Evolutionary conservation across 1,284 basidiomycete species (phyloP).

Genomic region (Naganishia sp.): DNA sequence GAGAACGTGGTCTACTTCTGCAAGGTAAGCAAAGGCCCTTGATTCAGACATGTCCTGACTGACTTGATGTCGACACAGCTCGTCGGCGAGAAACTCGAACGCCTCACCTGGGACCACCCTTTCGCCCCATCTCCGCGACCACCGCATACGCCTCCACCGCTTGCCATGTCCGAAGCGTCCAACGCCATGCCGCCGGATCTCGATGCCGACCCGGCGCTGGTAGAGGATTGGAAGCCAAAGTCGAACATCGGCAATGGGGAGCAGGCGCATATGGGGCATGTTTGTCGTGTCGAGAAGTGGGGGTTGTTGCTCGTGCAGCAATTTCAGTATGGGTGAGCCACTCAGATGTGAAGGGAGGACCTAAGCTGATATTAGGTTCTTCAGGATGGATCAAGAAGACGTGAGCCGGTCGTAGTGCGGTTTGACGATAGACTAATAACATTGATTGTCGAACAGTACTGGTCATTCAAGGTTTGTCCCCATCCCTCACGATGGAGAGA

Average conservation of each 20-base stretch:
- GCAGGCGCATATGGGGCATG: conserved; percentile 17
- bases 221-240: not conserved
- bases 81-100: conserved; percentile 8
- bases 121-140: conserved; percentile 9
- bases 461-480: conserved; percentile 22
- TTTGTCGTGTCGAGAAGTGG: conserved; percentile 9
- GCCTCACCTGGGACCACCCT: conserved; percentile 5
- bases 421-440: too few relatives aligned
- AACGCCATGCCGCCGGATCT: not conserved
- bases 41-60: too few relatives aligned
- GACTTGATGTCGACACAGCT: not conserved
- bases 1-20: conserved; percentile 23
- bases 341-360: too few relatives aligned
- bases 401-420: not conserved
- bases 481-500: not conserved
- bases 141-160: conserved; percentile 5
- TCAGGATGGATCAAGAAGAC: conserved; percentile 26
- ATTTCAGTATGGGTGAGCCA: conserved; percentile 26
- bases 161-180: not conserved
- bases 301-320: conserved; percentile 23
- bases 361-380: not conserved
- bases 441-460: not conserved
- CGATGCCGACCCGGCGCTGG: conserved; percentile 6
- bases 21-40: conserved; percentile 1
- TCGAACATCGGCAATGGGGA: conserved; percentile 3